Percentiles rank a stretch among this genome's conserved stretches.
phyloP scores from a whole-genome alignment of 805 yeast genomes.

The Myxozyma mucilagina region DNA sequence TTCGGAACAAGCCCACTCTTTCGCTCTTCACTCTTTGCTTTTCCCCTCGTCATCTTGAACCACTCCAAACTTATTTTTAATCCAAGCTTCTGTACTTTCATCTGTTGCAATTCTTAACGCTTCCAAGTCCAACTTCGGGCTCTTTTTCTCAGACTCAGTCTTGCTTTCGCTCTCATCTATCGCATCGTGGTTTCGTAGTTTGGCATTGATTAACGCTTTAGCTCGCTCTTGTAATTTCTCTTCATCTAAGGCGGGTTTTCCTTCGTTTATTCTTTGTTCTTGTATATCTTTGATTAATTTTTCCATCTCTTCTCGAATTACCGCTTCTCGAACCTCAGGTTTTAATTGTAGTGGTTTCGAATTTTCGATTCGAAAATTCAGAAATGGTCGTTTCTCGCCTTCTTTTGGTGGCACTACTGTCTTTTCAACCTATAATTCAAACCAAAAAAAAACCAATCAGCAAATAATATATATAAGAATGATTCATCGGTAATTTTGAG shows the following conservation, averaged over 20 bases:
- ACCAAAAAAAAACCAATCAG: background rate
- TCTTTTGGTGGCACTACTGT: background rate
- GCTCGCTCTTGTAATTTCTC: background rate
- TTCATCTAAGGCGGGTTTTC: background rate
- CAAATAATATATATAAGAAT: background rate
- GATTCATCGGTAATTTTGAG: background rate
- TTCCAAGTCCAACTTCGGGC: background rate
- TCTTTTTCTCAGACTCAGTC: background rate
- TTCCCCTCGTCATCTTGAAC: background rate
- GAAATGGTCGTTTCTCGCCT: background rate
- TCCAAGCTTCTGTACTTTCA: conserved; percentile 4
- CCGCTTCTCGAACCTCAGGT: conserved; percentile 4
- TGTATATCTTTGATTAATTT: conserved; percentile 1
- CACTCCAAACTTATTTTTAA: conserved; percentile 7
- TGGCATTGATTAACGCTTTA: background rate
- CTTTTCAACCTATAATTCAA: background rate
- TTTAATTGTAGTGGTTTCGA: conserved; percentile 6
- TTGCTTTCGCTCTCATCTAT: background rate
- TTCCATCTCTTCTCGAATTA: background rate
- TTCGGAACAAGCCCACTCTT: too few relatives aligned
- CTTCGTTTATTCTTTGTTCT: background rate
- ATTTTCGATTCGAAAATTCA: background rate
- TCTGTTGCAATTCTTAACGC: conserved; percentile 2
- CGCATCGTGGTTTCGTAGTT: background rate
- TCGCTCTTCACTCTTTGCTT: too few relatives aligned